Conservation (phyloP, 495 filamentous ascomycete genomes). For the Hypoxylon crocopeplum region DNA sequence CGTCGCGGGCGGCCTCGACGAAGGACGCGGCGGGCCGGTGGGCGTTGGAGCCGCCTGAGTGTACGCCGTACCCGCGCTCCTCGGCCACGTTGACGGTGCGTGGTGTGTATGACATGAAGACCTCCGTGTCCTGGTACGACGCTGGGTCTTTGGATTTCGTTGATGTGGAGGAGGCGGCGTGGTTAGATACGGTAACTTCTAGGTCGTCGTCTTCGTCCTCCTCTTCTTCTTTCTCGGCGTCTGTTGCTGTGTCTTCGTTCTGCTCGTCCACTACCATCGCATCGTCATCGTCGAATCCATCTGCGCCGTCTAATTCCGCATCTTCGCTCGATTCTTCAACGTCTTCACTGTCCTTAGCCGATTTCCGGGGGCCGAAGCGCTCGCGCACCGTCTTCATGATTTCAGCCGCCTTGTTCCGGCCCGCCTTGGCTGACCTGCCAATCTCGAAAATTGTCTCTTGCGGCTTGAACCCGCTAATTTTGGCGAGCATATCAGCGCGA, state of each 20-base stretch:
- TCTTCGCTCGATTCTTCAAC: conserved; percentile 41
- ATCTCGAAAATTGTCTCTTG: conserved; percentile 95
- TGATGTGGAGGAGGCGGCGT: conserved; percentile 25
- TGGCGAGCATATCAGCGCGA: conserved; percentile 82
- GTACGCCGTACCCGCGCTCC: conserved; percentile 89
- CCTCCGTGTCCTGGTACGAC: conserved; percentile 79
- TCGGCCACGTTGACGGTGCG: conserved; percentile 77
- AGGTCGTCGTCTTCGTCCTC: conserved; percentile 75
- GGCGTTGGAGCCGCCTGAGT: conserved; percentile 68
- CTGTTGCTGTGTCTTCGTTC: conserved; percentile 23
- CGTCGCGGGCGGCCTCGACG: conserved; percentile 78
- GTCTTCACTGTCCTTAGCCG: conserved; percentile 40
- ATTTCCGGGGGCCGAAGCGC: conserved; percentile 61
- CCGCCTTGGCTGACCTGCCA: conserved; percentile 68
- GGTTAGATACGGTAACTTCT: conserved; percentile 80
- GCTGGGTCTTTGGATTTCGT: conserved; percentile 43
- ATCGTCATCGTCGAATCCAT: conserved; percentile 55
- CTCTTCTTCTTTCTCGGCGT: conserved; percentile 55
- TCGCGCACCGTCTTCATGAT: conserved; percentile 73
- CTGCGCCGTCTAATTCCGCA: conserved; percentile 47
- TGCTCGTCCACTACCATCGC: conserved; percentile 35
- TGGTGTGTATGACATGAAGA: conserved; percentile 96
- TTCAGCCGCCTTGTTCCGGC: conserved; percentile 74
- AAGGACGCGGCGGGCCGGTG: conserved; percentile 68
- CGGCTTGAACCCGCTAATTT: conserved; percentile 84